Conservation (phyloP, 176 grass and related monocot species). For the Calamus simplicifolius region DNA sequence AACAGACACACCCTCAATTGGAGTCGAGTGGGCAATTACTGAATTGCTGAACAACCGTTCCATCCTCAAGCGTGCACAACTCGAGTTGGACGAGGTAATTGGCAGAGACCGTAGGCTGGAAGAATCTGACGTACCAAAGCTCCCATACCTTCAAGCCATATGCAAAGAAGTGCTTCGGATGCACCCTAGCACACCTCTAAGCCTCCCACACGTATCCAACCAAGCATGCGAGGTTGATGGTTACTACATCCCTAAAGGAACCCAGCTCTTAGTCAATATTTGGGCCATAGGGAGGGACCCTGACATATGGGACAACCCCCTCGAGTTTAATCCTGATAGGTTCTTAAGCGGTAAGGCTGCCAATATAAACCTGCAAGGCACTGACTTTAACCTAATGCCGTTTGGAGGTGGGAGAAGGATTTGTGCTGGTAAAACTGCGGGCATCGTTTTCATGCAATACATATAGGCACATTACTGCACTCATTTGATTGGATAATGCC, state of each 20-base stretch:
- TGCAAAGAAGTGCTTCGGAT: constrained; percentile 20
- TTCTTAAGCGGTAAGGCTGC: constrained; percentile 14
- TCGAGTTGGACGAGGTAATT: constrained; percentile 20
- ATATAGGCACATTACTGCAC: background rate
- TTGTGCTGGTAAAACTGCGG: too few species aligned
- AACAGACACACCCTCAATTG: too few species aligned
- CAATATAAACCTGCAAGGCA: background rate
- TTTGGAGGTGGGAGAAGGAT: too few species aligned
- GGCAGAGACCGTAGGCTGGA: constrained; percentile 7
- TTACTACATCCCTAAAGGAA: constrained; percentile 23
- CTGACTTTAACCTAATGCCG: too few species aligned
- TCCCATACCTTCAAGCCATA: constrained; percentile 15
- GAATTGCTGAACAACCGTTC: background rate
- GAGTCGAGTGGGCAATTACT: too few species aligned
- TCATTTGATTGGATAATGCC: constrained; percentile 17
- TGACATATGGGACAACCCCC: too few species aligned
- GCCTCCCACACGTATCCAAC: constrained; percentile 14
- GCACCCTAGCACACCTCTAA: constrained; percentile 27
- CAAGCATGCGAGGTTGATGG: constrained; percentile 22
- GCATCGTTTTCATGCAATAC: background rate
- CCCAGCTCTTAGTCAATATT: constrained; percentile 17
- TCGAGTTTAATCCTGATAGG: constrained; percentile 15
- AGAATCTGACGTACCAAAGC: constrained; percentile 26
- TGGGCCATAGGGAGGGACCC: constrained; percentile 26
- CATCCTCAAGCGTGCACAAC: constrained; percentile 8